These are phyloP conservation scores for Trifolium dubium DNA, from an alignment of 306 rosid genomes.

Conservation along the genomic window DNA sequence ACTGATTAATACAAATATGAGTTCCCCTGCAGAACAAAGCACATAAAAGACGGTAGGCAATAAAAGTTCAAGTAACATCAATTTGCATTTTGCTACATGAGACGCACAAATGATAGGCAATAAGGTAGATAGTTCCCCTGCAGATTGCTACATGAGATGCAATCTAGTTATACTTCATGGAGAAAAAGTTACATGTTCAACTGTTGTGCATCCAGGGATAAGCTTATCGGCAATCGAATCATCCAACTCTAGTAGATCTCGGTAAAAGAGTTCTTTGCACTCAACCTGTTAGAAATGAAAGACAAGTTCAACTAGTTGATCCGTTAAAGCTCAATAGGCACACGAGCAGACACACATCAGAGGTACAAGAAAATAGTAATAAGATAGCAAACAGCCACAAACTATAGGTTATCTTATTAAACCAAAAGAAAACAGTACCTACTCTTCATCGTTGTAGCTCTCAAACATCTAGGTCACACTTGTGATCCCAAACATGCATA, in stretches of 20 bases:
- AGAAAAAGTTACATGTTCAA: slow-evolving; percentile 63
- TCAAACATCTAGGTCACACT: no score
- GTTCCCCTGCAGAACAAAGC: no score
- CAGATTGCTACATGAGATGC: no score
- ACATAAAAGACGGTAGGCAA: no score
- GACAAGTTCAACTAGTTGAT: slow-evolving; percentile 15
- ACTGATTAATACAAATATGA: no score
- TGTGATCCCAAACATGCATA: no score
- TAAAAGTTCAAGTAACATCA: no score
- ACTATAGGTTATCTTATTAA: slow-evolving; percentile 15
- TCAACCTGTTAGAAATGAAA: slow-evolving; percentile 66
- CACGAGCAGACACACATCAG: background rate
- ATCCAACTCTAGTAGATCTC: slow-evolving; percentile 83
- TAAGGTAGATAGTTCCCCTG: no score
- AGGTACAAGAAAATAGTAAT: background rate
- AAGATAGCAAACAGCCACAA: slow-evolving; percentile 15
- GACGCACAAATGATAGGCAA: no score
- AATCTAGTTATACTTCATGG: background rate
- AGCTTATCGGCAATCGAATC: slow-evolving; percentile 87
- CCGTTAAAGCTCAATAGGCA: background rate
- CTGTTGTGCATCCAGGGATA: slow-evolving; percentile 78
- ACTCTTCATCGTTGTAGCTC: no score
- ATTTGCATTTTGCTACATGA: no score
- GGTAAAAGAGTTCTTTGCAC: slow-evolving; percentile 93
- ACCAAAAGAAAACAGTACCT: slow-evolving; percentile 27